A percentile compares a stretch with the other conserved stretches of the same genome.
phyloP scores from a whole-genome alignment of 371 early-diverging fungal species.

The Mortierella sp. region DNA sequence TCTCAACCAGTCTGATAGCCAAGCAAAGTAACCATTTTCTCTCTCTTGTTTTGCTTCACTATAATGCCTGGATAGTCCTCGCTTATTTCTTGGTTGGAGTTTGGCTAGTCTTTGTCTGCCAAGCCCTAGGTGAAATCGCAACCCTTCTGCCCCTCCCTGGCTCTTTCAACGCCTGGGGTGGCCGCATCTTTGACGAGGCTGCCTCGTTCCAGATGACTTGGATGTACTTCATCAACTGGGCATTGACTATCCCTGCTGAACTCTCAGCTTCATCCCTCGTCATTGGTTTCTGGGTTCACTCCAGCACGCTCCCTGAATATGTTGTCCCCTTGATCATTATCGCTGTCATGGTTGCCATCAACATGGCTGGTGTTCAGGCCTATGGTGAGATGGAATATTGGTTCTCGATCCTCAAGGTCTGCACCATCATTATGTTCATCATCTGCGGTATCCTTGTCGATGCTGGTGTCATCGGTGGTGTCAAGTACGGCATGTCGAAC shows the following conservation, averaged over 20 bases:
- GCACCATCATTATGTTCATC: slow-evolving; percentile 73
- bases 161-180: slow-evolving; percentile 81
- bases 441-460: slow-evolving; percentile 71
- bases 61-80: slow-evolving; percentile 53
- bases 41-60: background rate
- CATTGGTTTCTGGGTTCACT: slow-evolving; percentile 74
- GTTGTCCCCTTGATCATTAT: slow-evolving; percentile 69
- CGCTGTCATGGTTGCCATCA: slow-evolving; percentile 64
- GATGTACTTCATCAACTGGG: slow-evolving; percentile 85
- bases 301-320: background rate
- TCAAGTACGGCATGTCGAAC: slow-evolving; percentile 59
- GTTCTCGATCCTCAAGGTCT: slow-evolving; percentile 76
- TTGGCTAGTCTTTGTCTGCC: slow-evolving; percentile 81
- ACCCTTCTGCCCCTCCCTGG: slow-evolving; percentile 85
- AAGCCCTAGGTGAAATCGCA: slow-evolving; percentile 87
- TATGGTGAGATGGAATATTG: slow-evolving; percentile 82
- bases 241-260: slow-evolving; percentile 81
- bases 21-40: background rate
- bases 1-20: no score
- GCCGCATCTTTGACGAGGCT: slow-evolving; percentile 83
- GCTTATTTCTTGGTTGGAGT: slow-evolving; percentile 74
- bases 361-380: slow-evolving; percentile 71
- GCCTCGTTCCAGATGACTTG: slow-evolving; percentile 65
- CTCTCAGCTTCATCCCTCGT: slow-evolving; percentile 78
- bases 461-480: slow-evolving; percentile 56